Evolutionary conservation across 116 monocot species (phyloP).

Genomic region (Papilionanthe hybrid): DNA sequence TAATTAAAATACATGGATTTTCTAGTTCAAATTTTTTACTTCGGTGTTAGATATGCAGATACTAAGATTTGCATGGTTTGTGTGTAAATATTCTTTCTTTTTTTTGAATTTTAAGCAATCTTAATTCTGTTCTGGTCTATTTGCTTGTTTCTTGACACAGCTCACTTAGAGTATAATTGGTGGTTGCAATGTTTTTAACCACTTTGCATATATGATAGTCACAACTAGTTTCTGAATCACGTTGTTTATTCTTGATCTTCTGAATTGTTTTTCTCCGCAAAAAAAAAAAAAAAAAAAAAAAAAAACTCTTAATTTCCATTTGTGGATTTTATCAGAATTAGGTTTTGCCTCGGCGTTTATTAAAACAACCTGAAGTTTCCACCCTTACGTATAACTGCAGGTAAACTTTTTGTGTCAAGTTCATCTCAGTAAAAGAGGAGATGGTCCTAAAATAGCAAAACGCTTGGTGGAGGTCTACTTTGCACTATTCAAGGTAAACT

Average conservation of each 20-base stretch:
- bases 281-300: too few species aligned
- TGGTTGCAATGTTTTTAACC: not conserved
- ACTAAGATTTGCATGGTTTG: too few species aligned
- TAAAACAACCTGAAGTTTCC: not conserved
- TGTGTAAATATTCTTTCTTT: too few species aligned
- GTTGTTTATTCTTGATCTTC: not conserved
- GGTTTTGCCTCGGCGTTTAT: not conserved
- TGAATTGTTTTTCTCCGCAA: not conserved
- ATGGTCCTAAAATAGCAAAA: conserved; percentile 89
- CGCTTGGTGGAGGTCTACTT: conserved; percentile 85
- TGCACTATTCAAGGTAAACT: conserved; percentile 87
- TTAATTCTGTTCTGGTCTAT: too few species aligned
- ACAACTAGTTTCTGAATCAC: too few species aligned
- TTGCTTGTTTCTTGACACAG: too few species aligned
- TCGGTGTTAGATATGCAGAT: too few species aligned
- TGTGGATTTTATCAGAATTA: not conserved
- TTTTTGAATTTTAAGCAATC: too few species aligned
- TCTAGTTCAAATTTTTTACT: too few species aligned
- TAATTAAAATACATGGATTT: too few species aligned
- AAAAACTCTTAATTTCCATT: too few species aligned
- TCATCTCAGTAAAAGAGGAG: conserved; percentile 63
- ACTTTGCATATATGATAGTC: not conserved
- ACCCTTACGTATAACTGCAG: conserved; percentile 28
- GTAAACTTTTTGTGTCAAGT: conserved; percentile 93
- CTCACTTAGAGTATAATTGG: not conserved